Conservation (phyloP, 306 rosid genomes). For the Luffa aegyptiaca region DNA sequence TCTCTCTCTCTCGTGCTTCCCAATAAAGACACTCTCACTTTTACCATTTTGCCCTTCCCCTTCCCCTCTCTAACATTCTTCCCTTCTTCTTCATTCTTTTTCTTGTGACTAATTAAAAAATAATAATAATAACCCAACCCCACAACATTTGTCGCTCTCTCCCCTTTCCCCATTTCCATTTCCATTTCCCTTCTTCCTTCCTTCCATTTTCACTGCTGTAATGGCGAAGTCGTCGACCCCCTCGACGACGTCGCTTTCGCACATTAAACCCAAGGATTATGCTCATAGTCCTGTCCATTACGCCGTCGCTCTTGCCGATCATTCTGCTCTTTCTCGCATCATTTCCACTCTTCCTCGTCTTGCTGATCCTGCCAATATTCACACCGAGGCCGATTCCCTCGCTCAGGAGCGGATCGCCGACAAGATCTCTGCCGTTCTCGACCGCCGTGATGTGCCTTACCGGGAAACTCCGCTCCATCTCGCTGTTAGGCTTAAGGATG, state of each 20-base stretch:
- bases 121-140: not conserved
- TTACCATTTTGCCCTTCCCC: slow-evolving; percentile 27
- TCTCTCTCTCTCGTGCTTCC: slow-evolving; percentile 12
- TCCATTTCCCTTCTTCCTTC: not conserved
- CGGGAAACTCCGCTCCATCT: slow-evolving; percentile 90
- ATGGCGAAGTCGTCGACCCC: slow-evolving; percentile 50
- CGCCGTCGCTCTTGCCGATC: slow-evolving; percentile 58
- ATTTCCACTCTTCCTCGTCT: slow-evolving; percentile 58
- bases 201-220: not conserved
- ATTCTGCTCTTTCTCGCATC: slow-evolving; percentile 43
- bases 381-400: slow-evolving; percentile 67
- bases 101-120: not conserved
- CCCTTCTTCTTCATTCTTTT: not conserved
- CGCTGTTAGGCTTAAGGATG: slow-evolving; percentile 63
- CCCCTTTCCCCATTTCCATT: not conserved
- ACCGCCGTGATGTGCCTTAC: slow-evolving; percentile 83
- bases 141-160: not conserved
- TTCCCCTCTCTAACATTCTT: not conserved
- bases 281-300: slow-evolving; percentile 69
- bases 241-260: slow-evolving; percentile 36
- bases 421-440: slow-evolving; percentile 46
- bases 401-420: slow-evolving; percentile 71
- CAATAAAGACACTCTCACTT: not conserved
- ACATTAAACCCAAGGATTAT: slow-evolving; percentile 49
- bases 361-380: slow-evolving; percentile 52